These are phyloP conservation scores for Pyronema omphalodes DNA, from an alignment of 495 filamentous ascomycete species.

Conservation along the genomic window DNA sequence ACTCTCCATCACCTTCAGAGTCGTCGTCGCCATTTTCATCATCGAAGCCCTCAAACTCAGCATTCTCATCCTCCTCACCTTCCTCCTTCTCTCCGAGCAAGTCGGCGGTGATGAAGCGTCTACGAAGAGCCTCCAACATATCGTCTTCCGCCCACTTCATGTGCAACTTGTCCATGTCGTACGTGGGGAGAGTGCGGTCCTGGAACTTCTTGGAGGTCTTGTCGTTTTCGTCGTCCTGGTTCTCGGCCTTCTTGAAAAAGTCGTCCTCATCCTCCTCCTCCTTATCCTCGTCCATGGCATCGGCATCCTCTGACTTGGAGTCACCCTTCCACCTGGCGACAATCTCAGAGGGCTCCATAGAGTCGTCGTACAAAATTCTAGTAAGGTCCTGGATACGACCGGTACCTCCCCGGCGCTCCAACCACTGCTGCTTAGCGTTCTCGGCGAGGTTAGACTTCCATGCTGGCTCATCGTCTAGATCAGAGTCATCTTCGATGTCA, in stretches of 20 bases:
- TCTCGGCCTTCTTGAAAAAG: conserved; percentile 55
- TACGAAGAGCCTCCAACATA: conserved; percentile 52
- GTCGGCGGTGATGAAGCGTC: conserved; percentile 53
- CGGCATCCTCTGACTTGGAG: conserved; percentile 30
- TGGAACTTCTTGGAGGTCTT: conserved; percentile 29
- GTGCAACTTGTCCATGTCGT: conserved; percentile 64
- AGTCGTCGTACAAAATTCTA: conserved; percentile 72
- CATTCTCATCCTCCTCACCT: conserved; percentile 33
- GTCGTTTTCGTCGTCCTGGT: conserved; percentile 34
- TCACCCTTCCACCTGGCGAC: conserved; percentile 63
- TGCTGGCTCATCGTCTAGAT: conserved; percentile 38
- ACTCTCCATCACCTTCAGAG: conserved; percentile 66
- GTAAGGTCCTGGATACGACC: conserved; percentile 66
- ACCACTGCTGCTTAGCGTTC: conserved; percentile 53
- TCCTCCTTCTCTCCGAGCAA: conserved; percentile 33
- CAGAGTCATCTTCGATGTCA: conserved; percentile 29
- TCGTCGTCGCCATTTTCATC: conserved; percentile 28
- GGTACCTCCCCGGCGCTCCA: conserved; percentile 34
- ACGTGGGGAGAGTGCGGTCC: conserved; percentile 58
- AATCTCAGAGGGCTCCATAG: conserved; percentile 54
- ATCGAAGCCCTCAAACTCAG: conserved; percentile 29
- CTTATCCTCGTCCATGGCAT: conserved; percentile 45
- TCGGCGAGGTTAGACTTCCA: conserved; percentile 81
- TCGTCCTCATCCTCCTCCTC: conserved; percentile 69
- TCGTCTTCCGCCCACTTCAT: conserved; percentile 68